Evolutionary conservation across 2,329 filamentous ascomycete genomes (phyloP), one percentile per base, ranked within the genome.

Genomic region (Hypoxylon sp.): DNA sequence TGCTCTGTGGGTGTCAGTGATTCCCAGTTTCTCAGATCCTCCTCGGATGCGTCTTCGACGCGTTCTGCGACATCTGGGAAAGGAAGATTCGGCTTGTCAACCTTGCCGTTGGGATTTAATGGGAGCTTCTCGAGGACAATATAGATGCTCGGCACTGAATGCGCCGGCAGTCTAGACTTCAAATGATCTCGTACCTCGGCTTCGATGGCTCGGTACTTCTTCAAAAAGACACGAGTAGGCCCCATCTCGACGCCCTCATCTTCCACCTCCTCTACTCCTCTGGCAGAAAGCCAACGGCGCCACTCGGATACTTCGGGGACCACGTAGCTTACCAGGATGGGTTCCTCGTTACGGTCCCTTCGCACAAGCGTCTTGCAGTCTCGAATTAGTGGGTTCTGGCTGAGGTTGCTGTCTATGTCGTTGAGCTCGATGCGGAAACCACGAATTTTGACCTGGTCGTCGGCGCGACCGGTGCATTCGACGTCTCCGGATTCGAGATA

Each of bases 371-470:
- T 98, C 72, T 93, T 90, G 80, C 92, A 94, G 72, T 98, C 95
- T 44, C 93, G 87, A 24, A 98, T 88, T 24, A 97, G 81, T 0
- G 88, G 89, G 80, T 93, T 88, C 48, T 90, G 87, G 59, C 89
- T 92, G 51, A 98, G 83, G 78, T 97, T 91, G 46, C 86, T 92
- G 79, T 98, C 94, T 72, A 98, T 98, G 73, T 98, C 96, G 70
- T 91, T 92, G 50, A 98, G 89, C 81, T 99, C 96, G 73, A 99
- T 97, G 68, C 95, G 88, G 85, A 98, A 98, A 1, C 95, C 95
- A 67, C 96, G 91, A 72, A 98, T 95, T 84, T 98, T 99, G 83
- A 98, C 93, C 78, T 98, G 95, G 76, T 98, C 95, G 29, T 98
- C 95, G 24, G 90, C 90, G 65, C 96, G 87, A 22, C 95, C 95